Evolutionary conservation across 2,329 filamentous ascomycete species (phyloP), one percentile per base, ranked within the genome.

Genomic region (Dactylellina cionopaga): DNA sequence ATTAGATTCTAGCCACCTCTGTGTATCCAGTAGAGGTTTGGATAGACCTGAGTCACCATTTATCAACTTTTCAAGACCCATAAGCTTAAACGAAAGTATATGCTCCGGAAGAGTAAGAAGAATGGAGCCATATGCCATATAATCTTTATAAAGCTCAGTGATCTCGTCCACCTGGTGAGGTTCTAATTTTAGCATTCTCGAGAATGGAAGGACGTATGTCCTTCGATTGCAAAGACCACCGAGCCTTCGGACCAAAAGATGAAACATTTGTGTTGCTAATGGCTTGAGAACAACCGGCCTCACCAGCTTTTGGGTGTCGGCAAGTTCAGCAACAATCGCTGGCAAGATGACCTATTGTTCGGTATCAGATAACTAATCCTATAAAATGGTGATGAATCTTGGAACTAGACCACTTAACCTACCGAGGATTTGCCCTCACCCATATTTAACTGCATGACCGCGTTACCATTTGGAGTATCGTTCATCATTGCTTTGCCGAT

Each of bases 361-460:
- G n/a, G n/a, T n/a, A n/a, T n/a, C n/a, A n/a, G n/a, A n/a, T n/a
- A n/a, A n/a, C n/a, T n/a, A n/a, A n/a, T n/a, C n/a, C n/a, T n/a
- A n/a, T n/a, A n/a, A n/a, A 39, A 29, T n/a, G 2, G 3, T 37
- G 17, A 56, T 7, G 3, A 22, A n/a, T 17, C 19, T 54, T n/a
- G n/a, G n/a, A n/a, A n/a, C n/a, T n/a, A n/a, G n/a, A n/a, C n/a
- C n/a, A n/a, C n/a, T n/a, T 55, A n/a, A n/a, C n/a, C n/a, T n/a
- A 72, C 68, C 0, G 88, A 89, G 0, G 87, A 87, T 73, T 91
- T 91, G 0, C 89, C 89, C 75, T 90, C 85, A 0, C 89, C 89
- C 88, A 91, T 91, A 74, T 90, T 90, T 1, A 91, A 78, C 75
- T 90, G 87, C 81, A 90, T 84, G 0, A 88, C 84, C 0, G 82